These are phyloP conservation scores for Choricystis sp. DNA, from an alignment of 139 green algal genomes.

Conservation along the genomic window DNA sequence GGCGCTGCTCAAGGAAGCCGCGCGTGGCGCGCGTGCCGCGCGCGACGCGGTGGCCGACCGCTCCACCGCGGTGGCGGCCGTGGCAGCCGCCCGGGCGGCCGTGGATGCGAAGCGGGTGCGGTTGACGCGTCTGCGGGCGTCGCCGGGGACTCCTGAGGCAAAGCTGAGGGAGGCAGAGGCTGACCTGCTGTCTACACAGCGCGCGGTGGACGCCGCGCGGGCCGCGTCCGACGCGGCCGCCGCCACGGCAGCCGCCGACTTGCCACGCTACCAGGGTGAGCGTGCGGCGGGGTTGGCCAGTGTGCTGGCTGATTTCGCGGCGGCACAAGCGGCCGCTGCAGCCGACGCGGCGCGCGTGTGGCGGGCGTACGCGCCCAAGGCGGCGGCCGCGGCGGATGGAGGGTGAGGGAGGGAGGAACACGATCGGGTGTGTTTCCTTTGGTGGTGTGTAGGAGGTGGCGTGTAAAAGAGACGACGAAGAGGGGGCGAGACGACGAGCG, in stretches of 20 bases:
- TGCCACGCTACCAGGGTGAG: slow-evolving; percentile 69
- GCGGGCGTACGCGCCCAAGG: no score
- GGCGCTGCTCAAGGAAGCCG: slow-evolving; percentile 70
- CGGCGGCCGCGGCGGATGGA: no score
- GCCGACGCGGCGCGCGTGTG: slow-evolving; percentile 48
- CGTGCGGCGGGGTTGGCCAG: slow-evolving; percentile 46
- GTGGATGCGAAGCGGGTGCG: slow-evolving; percentile 48
- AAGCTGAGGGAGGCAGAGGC: slow-evolving; percentile 51
- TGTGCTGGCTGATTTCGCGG: slow-evolving; percentile 64
- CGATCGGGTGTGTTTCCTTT: no score
- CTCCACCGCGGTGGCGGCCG: slow-evolving; percentile 27
- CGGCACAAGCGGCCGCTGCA: slow-evolving; percentile 39
- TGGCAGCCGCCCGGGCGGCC: slow-evolving; percentile 23
- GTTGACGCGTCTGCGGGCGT: slow-evolving; percentile 54
- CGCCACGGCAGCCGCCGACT: slow-evolving; percentile 60
- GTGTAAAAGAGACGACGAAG: no score
- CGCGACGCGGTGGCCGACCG: slow-evolving; percentile 52
- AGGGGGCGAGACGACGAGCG: no score
- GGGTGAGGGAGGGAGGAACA: no score
- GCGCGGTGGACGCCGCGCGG: slow-evolving; percentile 27
- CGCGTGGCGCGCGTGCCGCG: slow-evolving; percentile 41
- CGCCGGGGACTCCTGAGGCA: slow-evolving; percentile 43
- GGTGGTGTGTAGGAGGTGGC: no score
- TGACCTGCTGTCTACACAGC: slow-evolving; percentile 42
- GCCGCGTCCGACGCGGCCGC: slow-evolving; percentile 38